Conservation (phyloP, 2,329 filamentous ascomycete genomes). For the Penicillium sp. region DNA sequence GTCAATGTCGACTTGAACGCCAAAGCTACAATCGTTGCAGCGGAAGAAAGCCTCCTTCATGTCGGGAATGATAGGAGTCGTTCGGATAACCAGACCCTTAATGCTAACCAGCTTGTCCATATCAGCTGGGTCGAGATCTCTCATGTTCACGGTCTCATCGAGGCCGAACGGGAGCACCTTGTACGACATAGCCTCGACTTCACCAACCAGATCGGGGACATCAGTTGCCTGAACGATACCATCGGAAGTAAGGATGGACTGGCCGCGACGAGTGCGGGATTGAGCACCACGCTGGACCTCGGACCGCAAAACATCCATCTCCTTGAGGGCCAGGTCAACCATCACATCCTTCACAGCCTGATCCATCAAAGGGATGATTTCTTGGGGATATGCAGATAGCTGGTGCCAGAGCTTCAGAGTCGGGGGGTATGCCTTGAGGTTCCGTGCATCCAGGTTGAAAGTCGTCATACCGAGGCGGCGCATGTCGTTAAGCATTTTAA, state of each 20-base stretch:
- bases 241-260: slow-evolving; percentile 24
- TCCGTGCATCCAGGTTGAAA: slow-evolving; percentile 81
- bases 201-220: slow-evolving; percentile 66
- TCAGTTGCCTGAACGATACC: slow-evolving; percentile 28
- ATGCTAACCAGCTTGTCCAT: slow-evolving; percentile 95
- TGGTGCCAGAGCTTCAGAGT: slow-evolving; percentile 96
- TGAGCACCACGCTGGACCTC: slow-evolving; percentile 42
- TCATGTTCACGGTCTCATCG: slow-evolving; percentile 80
- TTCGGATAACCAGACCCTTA: slow-evolving; percentile 92
- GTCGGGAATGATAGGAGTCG: slow-evolving; percentile 93
- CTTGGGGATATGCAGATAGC: slow-evolving; percentile 85
- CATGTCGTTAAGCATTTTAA: slow-evolving; percentile 85
- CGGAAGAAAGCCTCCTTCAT: slow-evolving; percentile 99
- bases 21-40: slow-evolving; percentile 88
- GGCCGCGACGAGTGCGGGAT: slow-evolving; percentile 19
- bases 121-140: slow-evolving; percentile 84
- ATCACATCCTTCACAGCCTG: slow-evolving; percentile 89
- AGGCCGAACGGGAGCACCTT: slow-evolving; percentile 86
- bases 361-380: slow-evolving; percentile 96
- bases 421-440: slow-evolving; percentile 86
- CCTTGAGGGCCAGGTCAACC: slow-evolving; percentile 78
- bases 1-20: slow-evolving; percentile 84
- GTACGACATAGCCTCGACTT: slow-evolving; percentile 74
- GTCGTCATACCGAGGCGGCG: slow-evolving; percentile 75
- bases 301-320: slow-evolving; percentile 66